A percentile compares a stretch with the other conserved stretches of the same genome.
phyloP scores from a whole-genome alignment of 2,329 filamentous ascomycete species.

The Pestalotiopsis sp. region DNA sequence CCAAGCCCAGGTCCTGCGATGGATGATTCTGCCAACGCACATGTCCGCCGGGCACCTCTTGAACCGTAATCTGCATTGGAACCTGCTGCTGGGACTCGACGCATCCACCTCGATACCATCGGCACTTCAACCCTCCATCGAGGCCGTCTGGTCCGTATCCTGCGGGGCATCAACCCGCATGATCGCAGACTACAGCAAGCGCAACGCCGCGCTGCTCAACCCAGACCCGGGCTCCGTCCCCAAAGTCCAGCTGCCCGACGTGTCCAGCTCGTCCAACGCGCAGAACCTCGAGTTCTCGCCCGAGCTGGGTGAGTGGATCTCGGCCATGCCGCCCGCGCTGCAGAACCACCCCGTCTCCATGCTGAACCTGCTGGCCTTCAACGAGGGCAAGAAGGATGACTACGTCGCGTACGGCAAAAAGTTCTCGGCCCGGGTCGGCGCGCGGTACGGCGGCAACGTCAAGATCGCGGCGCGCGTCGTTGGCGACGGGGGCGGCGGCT shows the following conservation, averaged over 20 bases:
- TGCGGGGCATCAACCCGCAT: conserved; percentile 24
- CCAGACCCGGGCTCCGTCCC: conserved; percentile 15
- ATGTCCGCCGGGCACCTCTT: conserved; percentile 24
- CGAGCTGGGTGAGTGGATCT: conserved; percentile 54
- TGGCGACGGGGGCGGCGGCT: conserved; percentile 36
- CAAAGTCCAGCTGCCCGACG: conserved; percentile 11
- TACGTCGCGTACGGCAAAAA: conserved; percentile 63
- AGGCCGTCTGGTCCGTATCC: conserved; percentile 22
- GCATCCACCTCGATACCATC: neutral
- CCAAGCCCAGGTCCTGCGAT: conserved; percentile 25
- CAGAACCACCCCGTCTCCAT: conserved; percentile 56
- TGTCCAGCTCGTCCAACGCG: conserved; percentile 18
- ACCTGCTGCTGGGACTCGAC: conserved; percentile 23
- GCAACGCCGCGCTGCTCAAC: conserved; percentile 20
- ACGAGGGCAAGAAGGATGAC: conserved; percentile 48
- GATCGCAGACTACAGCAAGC: conserved; percentile 20
- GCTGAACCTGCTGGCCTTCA: conserved; percentile 66
- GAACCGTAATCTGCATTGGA: conserved; percentile 27
- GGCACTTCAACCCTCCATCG: conserved; percentile 11
- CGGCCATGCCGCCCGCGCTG: conserved; percentile 22
- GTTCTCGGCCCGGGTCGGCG: conserved; percentile 51
- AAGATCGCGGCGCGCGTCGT: conserved; percentile 65
- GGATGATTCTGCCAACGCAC: conserved; percentile 27
- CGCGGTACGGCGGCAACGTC: conserved; percentile 56
- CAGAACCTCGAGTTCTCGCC: conserved; percentile 58